Evolutionary conservation across 1,284 basidiomycete species (phyloP), one percentile per base, ranked within the genome.

Genomic region (Vanrija sp.): DNA sequence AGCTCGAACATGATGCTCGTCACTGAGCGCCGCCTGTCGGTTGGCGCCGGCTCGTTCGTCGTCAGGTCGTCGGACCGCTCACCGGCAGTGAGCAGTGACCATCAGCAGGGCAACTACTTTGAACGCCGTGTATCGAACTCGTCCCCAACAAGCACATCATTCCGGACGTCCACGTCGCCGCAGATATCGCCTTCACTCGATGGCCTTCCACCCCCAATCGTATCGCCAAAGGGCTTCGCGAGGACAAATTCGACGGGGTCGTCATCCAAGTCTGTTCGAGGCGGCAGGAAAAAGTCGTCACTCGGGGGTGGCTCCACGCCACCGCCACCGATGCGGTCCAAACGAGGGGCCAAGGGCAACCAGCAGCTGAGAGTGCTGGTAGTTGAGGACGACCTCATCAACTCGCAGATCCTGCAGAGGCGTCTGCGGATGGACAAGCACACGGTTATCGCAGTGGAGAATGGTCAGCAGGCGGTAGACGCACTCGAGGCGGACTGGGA

Each of bases 391-490:
- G 88, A 91, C 63, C 81, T 84, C 53, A 85, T 91, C 68, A 91
- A 91, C 70, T 82, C 85, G 12, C 82, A 80, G 51, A 86, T 91
- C 38, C 80, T 91, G 3, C 81, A 82, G 15, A 89, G 88, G 69
- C 81, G 88, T 6, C 74, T 92, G 23, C 77, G 78, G 15, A 78
- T 85, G 58, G 86, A 86, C 65, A 86, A 86, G 0, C 87, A 91
- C 65, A 78, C 69, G 12, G 85, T 89, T 2, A 78, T 85, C 23
- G 82, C 83, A 46, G 85, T 85, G 0, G 85, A 83, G 4, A 89
- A 91, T 64, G 89, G 89, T 6, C 87, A 88, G 72, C 87, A 91
- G 68, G 86, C 84, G 0, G 78, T 89, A 2, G 84, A 87, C 43
- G 79, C 79, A 55, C 78, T 91, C 29, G 71, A 80, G 53, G 65